A percentile compares a stretch with the other conserved stretches of the same genome.
Conservation (phyloP, 2,329 filamentous ascomycete genomes). For the Penicillium sp. region DNA sequence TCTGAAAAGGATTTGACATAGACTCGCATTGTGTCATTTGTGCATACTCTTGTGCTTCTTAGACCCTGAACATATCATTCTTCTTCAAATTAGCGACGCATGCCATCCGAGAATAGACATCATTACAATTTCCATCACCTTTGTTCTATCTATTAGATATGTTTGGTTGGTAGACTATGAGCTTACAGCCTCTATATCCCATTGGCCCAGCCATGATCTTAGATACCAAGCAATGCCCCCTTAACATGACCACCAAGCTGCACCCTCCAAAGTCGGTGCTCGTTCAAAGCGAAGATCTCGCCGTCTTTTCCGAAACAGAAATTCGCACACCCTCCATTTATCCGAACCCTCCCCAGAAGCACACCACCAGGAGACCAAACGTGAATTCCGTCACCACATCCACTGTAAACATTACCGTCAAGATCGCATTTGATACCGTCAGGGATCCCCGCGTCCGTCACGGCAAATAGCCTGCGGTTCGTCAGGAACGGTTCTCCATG, state of each 20-base stretch:
- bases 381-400: constrained; percentile 56
- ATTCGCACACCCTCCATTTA: constrained; percentile 50
- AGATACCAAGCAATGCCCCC: constrained; percentile 9
- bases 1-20: neutral
- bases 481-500: constrained; percentile 44
- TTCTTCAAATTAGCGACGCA: neutral
- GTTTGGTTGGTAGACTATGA: no score
- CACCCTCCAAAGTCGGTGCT: constrained; percentile 48
- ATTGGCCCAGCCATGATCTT: neutral
- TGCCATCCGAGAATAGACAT: neutral
- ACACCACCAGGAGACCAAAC: constrained; percentile 53
- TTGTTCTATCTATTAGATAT: neutral
- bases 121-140: neutral
- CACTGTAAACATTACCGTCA: constrained; percentile 57
- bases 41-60: neutral
- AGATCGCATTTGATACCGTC: constrained; percentile 53
- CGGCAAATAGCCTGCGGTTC: constrained; percentile 56
- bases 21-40: neutral
- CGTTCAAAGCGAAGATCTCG: constrained; percentile 46
- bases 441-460: constrained; percentile 50
- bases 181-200: no score
- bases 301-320: constrained; percentile 50
- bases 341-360: constrained; percentile 59
- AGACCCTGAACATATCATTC: neutral
- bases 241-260: constrained; percentile 29